Base-by-base conservation (phyloP, 306 rosid species). In the Abrus pulchellus region DNA sequence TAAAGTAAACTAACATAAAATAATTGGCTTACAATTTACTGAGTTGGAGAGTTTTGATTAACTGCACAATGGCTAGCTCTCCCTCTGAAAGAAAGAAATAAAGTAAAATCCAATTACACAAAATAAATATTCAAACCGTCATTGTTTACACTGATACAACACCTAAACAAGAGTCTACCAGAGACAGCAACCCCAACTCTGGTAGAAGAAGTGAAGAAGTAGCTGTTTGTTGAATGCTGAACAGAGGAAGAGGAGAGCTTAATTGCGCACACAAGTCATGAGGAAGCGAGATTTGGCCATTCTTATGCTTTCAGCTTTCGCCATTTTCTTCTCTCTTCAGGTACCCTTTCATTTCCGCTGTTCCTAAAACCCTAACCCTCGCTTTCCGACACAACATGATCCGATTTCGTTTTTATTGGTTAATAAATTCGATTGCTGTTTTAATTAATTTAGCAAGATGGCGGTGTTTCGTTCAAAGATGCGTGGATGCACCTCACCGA, bases 231-330 rank as follows among this genome's bases (percentile, higher is more conserved):
- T 61, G 83, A 72, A 29, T 62, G 74, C 60, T 79, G 27, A 55
- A 27, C 40, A 13, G 49, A 77, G 47, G 45, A 49, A 61, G 41
- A 55, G 45, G 29, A 76, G 28, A 34, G 65, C 41, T 63, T 55
- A 77, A 65, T 66, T 48, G 47, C 61, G 7, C 49, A 20, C 49
- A 3, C 48, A 3, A 68, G 50, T 14, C 44, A 93, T 96, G 99
- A 96, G 99, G 94, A 96, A 96, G 91, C 98, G 99, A 54, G 99
- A 96, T 86, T 92, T 96, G 80, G 92, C 98, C 63, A 96, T 96
- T 84, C 98, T 96, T 43, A 96, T 96, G 98, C 99, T 96, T 56
- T 90, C 90, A 7, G 97, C 99, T 78, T 93, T 96, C 86, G 99
- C 99, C 56, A 90, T 96, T 80, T 96, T 96, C 89, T 96, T 92